Percentiles rank a stretch among this genome's conserved stretches.
These are phyloP conservation scores for Thraustotheca clavata DNA, from an alignment of 352 stramenopile genomes.

Conservation along the genomic window DNA sequence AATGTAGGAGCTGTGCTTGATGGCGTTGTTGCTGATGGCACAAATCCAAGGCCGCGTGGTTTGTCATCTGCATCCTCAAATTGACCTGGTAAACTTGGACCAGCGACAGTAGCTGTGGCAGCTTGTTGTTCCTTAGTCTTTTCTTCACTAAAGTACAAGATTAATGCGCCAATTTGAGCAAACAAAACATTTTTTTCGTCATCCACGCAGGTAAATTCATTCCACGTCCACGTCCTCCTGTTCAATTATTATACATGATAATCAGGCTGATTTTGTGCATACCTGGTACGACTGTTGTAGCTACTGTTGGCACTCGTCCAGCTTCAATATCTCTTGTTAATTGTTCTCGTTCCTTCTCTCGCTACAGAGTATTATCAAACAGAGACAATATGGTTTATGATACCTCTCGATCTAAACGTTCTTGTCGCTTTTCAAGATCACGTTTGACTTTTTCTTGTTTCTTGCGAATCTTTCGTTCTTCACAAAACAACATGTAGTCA, in stretches of 20 bases:
- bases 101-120: conserved; percentile 21
- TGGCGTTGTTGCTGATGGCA: background rate
- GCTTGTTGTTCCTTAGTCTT: conserved; percentile 53
- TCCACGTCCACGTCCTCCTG: conserved; percentile 64
- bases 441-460: conserved; percentile 78
- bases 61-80: background rate
- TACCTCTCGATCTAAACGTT: conserved; percentile 62
- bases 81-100: background rate
- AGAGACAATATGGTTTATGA: background rate
- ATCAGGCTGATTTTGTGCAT: conserved; percentile 6
- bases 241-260: background rate
- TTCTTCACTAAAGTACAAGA: background rate
- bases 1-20: background rate
- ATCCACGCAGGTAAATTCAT: conserved; percentile 91
- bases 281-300: conserved; percentile 26
- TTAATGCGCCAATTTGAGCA: conserved; percentile 21
- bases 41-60: background rate
- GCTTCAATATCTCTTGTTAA: conserved; percentile 61
- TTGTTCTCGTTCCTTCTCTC: conserved; percentile 56
- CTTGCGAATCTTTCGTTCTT: conserved; percentile 60
- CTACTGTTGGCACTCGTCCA: conserved; percentile 45
- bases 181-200: conserved; percentile 80
- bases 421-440: conserved; percentile 66
- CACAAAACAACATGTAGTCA: conserved; percentile 83
- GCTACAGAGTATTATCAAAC: conserved; percentile 25